A percentile compares a stretch with the other conserved stretches of the same genome.
phyloP scores from a whole-genome alignment of 2,329 filamentous ascomycete species.

The Alternaria gansuensis region DNA sequence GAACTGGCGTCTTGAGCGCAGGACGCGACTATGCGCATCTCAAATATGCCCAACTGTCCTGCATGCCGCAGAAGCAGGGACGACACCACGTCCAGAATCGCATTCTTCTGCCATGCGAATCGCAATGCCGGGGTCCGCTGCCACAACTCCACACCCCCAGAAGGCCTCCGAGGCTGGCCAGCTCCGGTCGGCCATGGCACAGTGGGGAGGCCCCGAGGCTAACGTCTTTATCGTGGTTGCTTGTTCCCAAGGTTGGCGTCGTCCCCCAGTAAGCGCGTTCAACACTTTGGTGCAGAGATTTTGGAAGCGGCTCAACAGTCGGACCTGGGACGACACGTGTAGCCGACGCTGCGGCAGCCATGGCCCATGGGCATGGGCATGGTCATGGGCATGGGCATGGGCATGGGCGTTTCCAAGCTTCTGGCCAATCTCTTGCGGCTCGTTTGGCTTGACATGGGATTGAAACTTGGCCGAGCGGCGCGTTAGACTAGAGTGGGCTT shows the following conservation, averaged over 20 bases:
- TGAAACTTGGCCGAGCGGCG: conserved; percentile 25
- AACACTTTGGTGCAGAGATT: conserved; percentile 33
- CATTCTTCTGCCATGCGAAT: conserved; percentile 12
- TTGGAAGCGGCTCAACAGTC: conserved; percentile 13
- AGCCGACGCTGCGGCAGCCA: conserved; percentile 8
- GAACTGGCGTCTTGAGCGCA: conserved; percentile 16
- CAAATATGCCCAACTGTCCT: neutral
- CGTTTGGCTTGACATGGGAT: conserved; percentile 20
- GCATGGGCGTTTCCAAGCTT: conserved; percentile 4
- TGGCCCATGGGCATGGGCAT: neutral
- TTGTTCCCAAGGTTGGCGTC: conserved; percentile 26
- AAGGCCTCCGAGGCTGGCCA: conserved; percentile 20
- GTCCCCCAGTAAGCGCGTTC: conserved; percentile 39
- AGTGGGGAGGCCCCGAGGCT: conserved; percentile 20
- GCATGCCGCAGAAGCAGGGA: conserved; percentile 8
- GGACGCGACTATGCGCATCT: conserved; percentile 4
- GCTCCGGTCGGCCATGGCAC: conserved; percentile 26
- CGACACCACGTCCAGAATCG: neutral
- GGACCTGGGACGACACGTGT: conserved; percentile 9
- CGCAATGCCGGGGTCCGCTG: conserved; percentile 15
- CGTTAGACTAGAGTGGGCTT: conserved; percentile 25
- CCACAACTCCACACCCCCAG: conserved; percentile 22
- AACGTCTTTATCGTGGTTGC: conserved; percentile 26
- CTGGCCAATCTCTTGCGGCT: conserved; percentile 23
- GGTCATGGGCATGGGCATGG: too few species aligned